phyloP scores from a whole-genome alignment of 2,329 filamentous ascomycete genomes.

The Helotiales sp. region DNA sequence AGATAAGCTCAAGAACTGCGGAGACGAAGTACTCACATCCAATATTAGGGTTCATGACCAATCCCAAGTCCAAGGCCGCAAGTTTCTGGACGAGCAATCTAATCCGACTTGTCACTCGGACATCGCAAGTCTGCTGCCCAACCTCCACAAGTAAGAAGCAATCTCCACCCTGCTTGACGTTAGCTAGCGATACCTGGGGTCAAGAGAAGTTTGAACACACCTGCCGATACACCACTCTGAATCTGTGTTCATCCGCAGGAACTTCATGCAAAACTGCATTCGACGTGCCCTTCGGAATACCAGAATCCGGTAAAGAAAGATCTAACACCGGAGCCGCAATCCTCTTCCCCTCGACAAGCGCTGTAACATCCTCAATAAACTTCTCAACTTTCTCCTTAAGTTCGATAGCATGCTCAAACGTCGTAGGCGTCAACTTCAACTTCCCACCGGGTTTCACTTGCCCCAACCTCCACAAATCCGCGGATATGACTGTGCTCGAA shows the following conservation, averaged over 20 bases:
- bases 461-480: slow-evolving; percentile 61
- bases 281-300: slow-evolving; percentile 4
- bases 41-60: slow-evolving; percentile 48
- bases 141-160: slow-evolving; percentile 20
- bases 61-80: slow-evolving; percentile 36
- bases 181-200: not conserved
- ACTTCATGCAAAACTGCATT: slow-evolving; percentile 17
- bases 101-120: slow-evolving; percentile 18
- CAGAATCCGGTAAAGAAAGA: slow-evolving; percentile 12
- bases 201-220: slow-evolving; percentile 1
- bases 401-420: slow-evolving; percentile 51
- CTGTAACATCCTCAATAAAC: slow-evolving; percentile 43
- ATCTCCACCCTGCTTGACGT: slow-evolving; percentile 17
- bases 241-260: slow-evolving; percentile 1
- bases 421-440: slow-evolving; percentile 49
- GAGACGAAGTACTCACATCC: slow-evolving; percentile 43
- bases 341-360: slow-evolving; percentile 8
- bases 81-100: slow-evolving; percentile 19
- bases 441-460: slow-evolving; percentile 60
- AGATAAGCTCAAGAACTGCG: not conserved
- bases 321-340: slow-evolving; percentile 7
- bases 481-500: slow-evolving; percentile 54
- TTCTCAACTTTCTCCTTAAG: slow-evolving; percentile 41
- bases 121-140: slow-evolving; percentile 20
- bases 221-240: slow-evolving; percentile 20